Evolutionary conservation across 345 rosid genomes (phyloP).

Genomic region (Hibiscus mutabilis): DNA sequence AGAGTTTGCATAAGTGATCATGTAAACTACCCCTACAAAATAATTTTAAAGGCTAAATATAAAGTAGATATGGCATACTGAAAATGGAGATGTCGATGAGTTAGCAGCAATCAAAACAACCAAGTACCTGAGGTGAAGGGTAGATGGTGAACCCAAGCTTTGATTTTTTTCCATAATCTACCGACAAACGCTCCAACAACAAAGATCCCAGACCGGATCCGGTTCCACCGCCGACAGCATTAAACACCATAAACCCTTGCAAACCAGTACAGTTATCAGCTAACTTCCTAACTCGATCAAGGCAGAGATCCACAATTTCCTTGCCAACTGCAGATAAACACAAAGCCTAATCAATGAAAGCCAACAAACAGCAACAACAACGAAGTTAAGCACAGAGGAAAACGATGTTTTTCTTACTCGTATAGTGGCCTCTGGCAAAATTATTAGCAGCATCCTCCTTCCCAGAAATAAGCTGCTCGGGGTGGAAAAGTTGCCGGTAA

Average conservation of each 20-base stretch:
- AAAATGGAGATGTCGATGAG: not conserved
- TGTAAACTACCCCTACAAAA: not conserved
- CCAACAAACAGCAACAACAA: not conserved
- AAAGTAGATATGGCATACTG: too few species aligned
- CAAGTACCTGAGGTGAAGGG: not conserved
- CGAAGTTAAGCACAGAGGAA: not conserved
- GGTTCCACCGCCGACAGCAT: not conserved
- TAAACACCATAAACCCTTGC: conserved; percentile 2
- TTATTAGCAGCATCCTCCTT: not conserved
- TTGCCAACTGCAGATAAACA: conserved; percentile 38
- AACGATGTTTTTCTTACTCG: not conserved
- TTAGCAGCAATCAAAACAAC: not conserved
- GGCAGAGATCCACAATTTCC: conserved; percentile 1
- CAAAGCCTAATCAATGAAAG: conserved; percentile 2
- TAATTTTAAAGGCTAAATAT: too few species aligned
- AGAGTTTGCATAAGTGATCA: too few species aligned
- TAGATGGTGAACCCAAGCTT: not conserved
- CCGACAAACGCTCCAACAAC: not conserved
- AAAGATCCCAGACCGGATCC: not conserved
- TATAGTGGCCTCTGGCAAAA: conserved; percentile 2
- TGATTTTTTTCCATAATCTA: not conserved
- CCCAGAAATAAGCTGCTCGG: conserved; percentile 3
- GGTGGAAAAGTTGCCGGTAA: not conserved
- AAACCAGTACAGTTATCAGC: not conserved
- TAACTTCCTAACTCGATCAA: not conserved